Conservation (phyloP, 305 asterid genomes). For the Fraxinus sp. region DNA sequence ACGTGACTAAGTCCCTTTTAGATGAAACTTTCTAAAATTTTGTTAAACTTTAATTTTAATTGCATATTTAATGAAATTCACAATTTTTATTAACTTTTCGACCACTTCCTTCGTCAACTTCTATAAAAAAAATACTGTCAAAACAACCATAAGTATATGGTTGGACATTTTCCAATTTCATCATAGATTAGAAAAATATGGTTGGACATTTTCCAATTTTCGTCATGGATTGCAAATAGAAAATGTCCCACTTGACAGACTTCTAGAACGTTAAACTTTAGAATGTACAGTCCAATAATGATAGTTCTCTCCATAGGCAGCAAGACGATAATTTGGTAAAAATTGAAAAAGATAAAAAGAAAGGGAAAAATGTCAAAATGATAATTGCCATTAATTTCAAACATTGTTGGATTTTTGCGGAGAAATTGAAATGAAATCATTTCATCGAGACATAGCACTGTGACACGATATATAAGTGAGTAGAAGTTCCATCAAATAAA, state of each 20-base stretch:
- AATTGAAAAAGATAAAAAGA: neutral
- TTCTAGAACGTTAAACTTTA: neutral
- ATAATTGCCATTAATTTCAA: neutral
- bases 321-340: neutral
- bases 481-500: too few species aligned
- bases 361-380: neutral
- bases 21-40: too few species aligned
- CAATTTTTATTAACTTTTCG: too few species aligned
- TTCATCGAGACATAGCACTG: neutral
- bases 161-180: neutral
- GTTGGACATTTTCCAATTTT: neutral
- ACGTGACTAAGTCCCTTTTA: too few species aligned
- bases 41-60: too few species aligned
- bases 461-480: neutral
- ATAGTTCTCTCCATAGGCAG: neutral
- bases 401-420: neutral
- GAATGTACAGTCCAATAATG: neutral
- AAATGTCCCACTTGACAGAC: neutral
- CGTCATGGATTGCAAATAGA: neutral
- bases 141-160: neutral
- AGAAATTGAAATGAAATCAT: neutral
- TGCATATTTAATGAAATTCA: too few species aligned
- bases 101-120: neutral
- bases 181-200: neutral
- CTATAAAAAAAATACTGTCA: neutral